Evolutionary conservation across 1,139 yeast genomes (phyloP), one percentile per base, ranked within the genome.

Genomic region (Tardiomyces blankii): DNA sequence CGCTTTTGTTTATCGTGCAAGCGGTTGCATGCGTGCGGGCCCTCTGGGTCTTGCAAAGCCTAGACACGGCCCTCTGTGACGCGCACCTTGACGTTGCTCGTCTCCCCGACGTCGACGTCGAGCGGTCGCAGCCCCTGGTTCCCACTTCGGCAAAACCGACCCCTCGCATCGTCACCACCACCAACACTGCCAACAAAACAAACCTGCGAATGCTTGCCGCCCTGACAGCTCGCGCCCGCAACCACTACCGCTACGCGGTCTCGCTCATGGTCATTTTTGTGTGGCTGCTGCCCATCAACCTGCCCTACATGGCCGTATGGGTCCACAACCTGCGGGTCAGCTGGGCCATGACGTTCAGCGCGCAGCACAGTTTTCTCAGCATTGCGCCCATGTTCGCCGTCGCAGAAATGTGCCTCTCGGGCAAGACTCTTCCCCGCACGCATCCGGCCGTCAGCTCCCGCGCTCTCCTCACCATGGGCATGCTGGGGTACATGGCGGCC

Each of bases 271-370:
- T 62, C 46, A 41, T 65, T 28, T 51, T 64, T 59, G 39, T 63
- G 25, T 62, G 63, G 53, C 49, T 62, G 6, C 47, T 61, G 13
- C 68, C 69, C 1, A 53, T 63, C 38, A 60, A 61, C 23, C 49
- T 60, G 9, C 65, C 68, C 1, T 49, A 59, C 13, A 53, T 65
- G 19, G 52, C 61, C 8, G 69, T 64, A 12, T 65, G 67, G 67
- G 46, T 58, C 13, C 63, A 61, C 40, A 62, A 64, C 41, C 45
- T 64, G 38, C 43, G 56, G 7, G 53, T 55, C 14, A 54, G 54
- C 25, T 61, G 64, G 64, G 49, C 49, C 38, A 54, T 58, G 43
- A 58, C 63, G 4, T 58, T 61, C 42, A 49, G 59, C 21, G 54
- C 60, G 13, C 58, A 58, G 46, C 61, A 60, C 45, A 60, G 57